A percentile compares a stretch with the other conserved stretches of the same genome.
Evolutionary conservation across 148 eudicot genomes (phyloP).

Genomic region (Amaranthus hypochondriacus): DNA sequence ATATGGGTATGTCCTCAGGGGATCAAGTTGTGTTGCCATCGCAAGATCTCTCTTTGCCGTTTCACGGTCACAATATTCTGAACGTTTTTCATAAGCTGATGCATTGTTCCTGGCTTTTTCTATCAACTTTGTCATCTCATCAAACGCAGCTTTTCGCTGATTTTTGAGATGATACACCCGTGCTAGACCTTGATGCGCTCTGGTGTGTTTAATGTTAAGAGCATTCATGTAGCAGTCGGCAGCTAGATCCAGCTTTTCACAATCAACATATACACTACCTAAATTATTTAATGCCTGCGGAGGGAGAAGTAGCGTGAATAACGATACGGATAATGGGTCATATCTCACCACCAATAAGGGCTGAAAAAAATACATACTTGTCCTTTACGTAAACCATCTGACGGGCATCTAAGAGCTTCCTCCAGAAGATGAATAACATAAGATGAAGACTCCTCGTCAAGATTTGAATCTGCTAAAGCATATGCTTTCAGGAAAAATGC

Average conservation of each 20-base stretch:
- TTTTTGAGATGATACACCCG: conserved; percentile 68
- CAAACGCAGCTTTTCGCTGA: conserved; percentile 87
- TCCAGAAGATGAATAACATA: conserved; percentile 69
- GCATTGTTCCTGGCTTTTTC: conserved; percentile 84
- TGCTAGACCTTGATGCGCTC: conserved; percentile 94
- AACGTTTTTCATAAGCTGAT: conserved; percentile 85
- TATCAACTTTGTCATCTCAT: conserved; percentile 86
- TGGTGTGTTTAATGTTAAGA: conserved; percentile 77
- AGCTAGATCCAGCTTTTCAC: conserved; percentile 82
- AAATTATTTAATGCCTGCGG: conserved; percentile 80
- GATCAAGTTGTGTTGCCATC: conserved; percentile 75
- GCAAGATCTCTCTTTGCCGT: conserved; percentile 73
- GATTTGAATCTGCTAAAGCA: conserved; percentile 82
- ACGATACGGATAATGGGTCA: background rate
- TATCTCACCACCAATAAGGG: background rate
- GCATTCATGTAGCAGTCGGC: conserved; percentile 89
- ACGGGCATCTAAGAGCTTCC: conserved; percentile 89
- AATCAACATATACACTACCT: conserved; percentile 83
- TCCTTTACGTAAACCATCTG: conserved; percentile 92
- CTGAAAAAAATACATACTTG: conserved; percentile 46
- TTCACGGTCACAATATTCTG: conserved; percentile 92
- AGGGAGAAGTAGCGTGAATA: conserved; percentile 15
- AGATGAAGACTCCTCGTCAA: conserved; percentile 63
- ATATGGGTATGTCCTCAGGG: conserved; percentile 81
- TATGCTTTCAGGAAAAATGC: conserved; percentile 88